A percentile compares a stretch with the other conserved stretches of the same genome.
Evolutionary conservation across 768 basidiomycete genomes (phyloP).

Genomic region (Boletus edulis): DNA sequence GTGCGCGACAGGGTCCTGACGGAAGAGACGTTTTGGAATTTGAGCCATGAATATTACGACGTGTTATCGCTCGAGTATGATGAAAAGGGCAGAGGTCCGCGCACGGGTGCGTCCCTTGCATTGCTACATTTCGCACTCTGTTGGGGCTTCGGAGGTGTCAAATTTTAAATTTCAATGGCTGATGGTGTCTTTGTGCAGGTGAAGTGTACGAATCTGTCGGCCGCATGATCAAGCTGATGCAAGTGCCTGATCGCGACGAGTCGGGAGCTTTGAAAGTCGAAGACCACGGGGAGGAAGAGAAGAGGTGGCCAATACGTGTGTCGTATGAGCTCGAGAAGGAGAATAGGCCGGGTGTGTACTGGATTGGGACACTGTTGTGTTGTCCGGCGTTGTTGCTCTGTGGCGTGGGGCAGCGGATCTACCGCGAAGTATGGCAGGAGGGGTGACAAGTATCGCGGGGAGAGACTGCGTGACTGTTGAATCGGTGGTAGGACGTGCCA

Average conservation of each 20-base stretch:
- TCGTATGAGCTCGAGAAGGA: slow-evolving; percentile 15
- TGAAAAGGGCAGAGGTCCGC: slow-evolving; percentile 9
- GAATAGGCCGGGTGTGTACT: not conserved
- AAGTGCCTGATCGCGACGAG: slow-evolving; percentile 5
- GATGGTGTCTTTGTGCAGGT: slow-evolving; percentile 4
- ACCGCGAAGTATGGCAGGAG: slow-evolving; percentile 14
- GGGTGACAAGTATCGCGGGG: not conserved
- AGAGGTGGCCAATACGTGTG: slow-evolving; percentile 8
- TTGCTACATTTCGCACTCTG: not conserved
- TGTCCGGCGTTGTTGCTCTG: slow-evolving; percentile 12
- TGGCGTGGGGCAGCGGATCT: slow-evolving; percentile 8
- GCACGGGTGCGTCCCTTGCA: slow-evolving; percentile 8
- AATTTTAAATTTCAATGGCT: not conserved
- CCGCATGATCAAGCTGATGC: slow-evolving; percentile 20
- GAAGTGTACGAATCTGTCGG: slow-evolving; percentile 25
- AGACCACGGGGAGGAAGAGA: not conserved
- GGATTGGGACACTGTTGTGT: slow-evolving; percentile 13
- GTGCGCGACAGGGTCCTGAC: slow-evolving; percentile 16
- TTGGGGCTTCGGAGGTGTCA: too few species aligned
- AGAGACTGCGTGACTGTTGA: too few species aligned
- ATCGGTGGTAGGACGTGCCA: too few species aligned
- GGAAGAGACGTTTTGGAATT: slow-evolving; percentile 12
- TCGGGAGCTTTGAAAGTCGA: not conserved
- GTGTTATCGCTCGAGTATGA: slow-evolving; percentile 15
- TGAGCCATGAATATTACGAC: slow-evolving; percentile 22